Evolutionary conservation across 139 green algal species (phyloP).

Genomic region (Micractinium sp.): DNA sequence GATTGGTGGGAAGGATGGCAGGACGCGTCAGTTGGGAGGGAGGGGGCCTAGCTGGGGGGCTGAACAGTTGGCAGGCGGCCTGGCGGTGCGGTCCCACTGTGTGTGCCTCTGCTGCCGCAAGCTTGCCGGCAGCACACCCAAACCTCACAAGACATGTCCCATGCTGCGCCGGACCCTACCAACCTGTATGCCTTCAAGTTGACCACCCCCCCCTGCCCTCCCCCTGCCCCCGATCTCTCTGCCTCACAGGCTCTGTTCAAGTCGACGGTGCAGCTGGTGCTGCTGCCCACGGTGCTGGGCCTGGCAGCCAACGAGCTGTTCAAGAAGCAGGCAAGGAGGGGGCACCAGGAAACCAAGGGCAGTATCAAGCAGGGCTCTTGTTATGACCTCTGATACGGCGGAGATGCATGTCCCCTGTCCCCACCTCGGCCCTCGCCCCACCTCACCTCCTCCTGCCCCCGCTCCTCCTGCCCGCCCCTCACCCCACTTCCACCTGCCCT

Average conservation of each 20-base stretch:
- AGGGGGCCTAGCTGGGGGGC: too few species aligned
- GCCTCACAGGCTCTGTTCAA: slow-evolving; percentile 52
- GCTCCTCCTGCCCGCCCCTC: too few species aligned
- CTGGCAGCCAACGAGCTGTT: slow-evolving; percentile 69
- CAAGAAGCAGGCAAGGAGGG: slow-evolving; percentile 54
- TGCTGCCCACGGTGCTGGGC: slow-evolving; percentile 77
- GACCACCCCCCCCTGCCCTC: background rate
- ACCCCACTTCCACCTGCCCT: too few species aligned
- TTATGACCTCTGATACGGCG: background rate
- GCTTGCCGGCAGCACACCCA: too few species aligned
- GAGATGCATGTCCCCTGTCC: background rate
- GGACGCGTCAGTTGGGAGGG: background rate
- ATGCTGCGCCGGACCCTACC: too few species aligned
- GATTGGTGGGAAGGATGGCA: background rate
- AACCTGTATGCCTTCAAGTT: too few species aligned
- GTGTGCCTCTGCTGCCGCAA: background rate
- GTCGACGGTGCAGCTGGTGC: slow-evolving; percentile 78
- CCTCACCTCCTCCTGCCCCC: background rate
- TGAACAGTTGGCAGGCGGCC: background rate
- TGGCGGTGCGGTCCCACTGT: background rate
- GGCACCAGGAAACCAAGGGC: background rate
- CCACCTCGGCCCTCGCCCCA: background rate
- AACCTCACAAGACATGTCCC: too few species aligned
- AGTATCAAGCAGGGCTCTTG: background rate
- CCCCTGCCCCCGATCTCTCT: background rate